Evolutionary conservation across 2,329 filamentous ascomycete genomes (phyloP).

Genomic region (Phyllosticta citriasiana): DNA sequence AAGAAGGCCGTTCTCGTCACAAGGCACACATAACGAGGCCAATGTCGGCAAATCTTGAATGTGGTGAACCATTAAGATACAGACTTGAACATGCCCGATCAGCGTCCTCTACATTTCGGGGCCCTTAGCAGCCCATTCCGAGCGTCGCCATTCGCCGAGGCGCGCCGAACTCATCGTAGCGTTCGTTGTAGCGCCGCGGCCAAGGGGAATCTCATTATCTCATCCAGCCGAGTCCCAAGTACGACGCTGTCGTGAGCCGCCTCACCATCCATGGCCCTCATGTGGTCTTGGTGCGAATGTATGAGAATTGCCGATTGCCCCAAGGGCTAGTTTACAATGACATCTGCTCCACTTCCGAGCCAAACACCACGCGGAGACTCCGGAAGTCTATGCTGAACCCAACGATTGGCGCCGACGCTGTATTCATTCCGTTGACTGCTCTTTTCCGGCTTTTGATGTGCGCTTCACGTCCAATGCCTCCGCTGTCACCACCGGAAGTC

Average conservation of each 20-base stretch:
- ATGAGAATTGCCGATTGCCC: not conserved
- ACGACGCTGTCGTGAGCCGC: not conserved
- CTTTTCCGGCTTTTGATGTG: not conserved
- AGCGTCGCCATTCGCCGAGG: not conserved
- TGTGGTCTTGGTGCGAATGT: not conserved
- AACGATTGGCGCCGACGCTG: not conserved
- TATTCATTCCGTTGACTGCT: not conserved
- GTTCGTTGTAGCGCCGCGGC: not conserved
- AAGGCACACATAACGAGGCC: not conserved
- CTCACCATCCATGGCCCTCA: not conserved
- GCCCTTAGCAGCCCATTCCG: not conserved
- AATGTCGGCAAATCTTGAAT: not conserved
- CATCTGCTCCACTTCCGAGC: not conserved
- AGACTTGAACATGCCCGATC: not conserved
- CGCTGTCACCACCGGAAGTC: not conserved
- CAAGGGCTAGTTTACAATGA: not conserved
- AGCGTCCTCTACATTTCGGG: not conserved
- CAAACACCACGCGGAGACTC: not conserved
- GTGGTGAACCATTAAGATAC: not conserved
- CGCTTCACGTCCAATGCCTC: not conserved
- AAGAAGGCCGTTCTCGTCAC: not conserved
- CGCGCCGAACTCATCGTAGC: not conserved
- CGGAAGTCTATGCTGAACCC: not conserved
- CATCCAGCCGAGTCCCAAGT: not conserved
- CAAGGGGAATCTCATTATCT: not conserved